A percentile compares a stretch with the other conserved stretches of the same genome.
These are phyloP conservation scores for Aleurites moluccanus DNA, from an alignment of 441 rosid species.

Conservation along the genomic window DNA sequence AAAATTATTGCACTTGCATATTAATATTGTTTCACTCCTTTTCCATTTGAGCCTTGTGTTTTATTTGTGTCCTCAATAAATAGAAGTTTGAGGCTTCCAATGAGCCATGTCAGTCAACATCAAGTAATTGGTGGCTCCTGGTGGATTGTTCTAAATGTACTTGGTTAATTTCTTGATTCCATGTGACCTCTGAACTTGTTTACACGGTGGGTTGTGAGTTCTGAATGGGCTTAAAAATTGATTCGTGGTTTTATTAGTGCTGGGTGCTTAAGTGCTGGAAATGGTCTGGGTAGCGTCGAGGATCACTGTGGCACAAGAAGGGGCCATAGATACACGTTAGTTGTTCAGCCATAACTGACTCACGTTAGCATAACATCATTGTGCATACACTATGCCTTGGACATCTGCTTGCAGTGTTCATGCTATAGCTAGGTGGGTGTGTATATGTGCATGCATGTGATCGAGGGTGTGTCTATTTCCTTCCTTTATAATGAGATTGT, in stretches of 20 bases:
- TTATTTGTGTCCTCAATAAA: neutral
- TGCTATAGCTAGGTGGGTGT: neutral
- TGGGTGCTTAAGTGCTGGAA: neutral
- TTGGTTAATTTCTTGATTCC: neutral
- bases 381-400: neutral
- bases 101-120: neutral
- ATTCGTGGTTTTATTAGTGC: neutral
- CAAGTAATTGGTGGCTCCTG: neutral
- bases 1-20: neutral
- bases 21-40: neutral
- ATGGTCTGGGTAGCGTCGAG: neutral
- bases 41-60: neutral
- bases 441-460: neutral
- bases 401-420: neutral
- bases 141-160: neutral
- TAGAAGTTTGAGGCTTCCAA: neutral
- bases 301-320: neutral
- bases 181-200: neutral
- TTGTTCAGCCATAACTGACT: neutral
- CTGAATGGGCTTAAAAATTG: neutral
- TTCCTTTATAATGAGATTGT: slow-evolving; percentile 26
- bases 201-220: neutral
- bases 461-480: neutral
- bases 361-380: neutral
- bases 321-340: no score